Evolutionary conservation across 2,329 filamentous ascomycete species (phyloP).

Genomic region (Chrysosporium keratinophilum): DNA sequence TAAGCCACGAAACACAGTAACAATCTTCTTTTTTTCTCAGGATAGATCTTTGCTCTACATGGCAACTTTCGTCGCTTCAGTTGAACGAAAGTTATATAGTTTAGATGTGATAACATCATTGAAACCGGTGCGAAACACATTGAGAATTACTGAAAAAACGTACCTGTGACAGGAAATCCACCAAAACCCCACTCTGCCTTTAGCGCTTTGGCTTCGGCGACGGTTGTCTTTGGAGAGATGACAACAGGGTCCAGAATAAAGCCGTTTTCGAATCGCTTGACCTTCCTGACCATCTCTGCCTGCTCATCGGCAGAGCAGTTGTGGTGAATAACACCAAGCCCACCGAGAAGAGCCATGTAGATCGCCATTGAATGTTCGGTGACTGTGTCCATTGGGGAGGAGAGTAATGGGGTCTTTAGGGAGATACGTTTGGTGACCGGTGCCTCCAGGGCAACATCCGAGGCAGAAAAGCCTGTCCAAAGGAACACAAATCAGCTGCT

Average conservation of each 20-base stretch:
- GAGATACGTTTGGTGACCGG: slow-evolving; percentile 91
- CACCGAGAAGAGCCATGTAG: slow-evolving; percentile 56
- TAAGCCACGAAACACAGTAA: slow-evolving; percentile 15
- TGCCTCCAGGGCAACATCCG: slow-evolving; percentile 76
- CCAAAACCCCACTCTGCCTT: slow-evolving; percentile 99
- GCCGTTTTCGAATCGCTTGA: slow-evolving; percentile 98
- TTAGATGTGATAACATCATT: slow-evolving; percentile 61
- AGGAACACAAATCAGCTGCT: slow-evolving; percentile 1
- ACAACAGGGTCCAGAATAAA: slow-evolving; percentile 96
- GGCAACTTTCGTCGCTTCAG: slow-evolving; percentile 79
- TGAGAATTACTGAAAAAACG: slow-evolving; percentile 17
- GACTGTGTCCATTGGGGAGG: slow-evolving; percentile 98
- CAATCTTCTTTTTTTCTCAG: slow-evolving; percentile 32
- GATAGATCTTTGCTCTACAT: slow-evolving; percentile 61
- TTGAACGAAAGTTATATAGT: slow-evolving; percentile 99
- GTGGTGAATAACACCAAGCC: slow-evolving; percentile 83
- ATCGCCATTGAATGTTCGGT: slow-evolving; percentile 99
- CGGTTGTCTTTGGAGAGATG: slow-evolving; percentile 74
- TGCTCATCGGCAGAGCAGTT: slow-evolving; percentile 97
- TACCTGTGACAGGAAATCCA: slow-evolving; percentile 92
- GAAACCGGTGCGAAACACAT: slow-evolving; percentile 17
- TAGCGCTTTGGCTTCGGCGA: slow-evolving; percentile 78
- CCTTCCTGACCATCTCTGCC: slow-evolving; percentile 97
- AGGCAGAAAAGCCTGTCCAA: slow-evolving; percentile 68
- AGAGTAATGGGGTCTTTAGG: slow-evolving; percentile 92